Evolutionary conservation across 2,329 filamentous ascomycete species (phyloP).

Genomic region (Phialophora verrucosa): DNA sequence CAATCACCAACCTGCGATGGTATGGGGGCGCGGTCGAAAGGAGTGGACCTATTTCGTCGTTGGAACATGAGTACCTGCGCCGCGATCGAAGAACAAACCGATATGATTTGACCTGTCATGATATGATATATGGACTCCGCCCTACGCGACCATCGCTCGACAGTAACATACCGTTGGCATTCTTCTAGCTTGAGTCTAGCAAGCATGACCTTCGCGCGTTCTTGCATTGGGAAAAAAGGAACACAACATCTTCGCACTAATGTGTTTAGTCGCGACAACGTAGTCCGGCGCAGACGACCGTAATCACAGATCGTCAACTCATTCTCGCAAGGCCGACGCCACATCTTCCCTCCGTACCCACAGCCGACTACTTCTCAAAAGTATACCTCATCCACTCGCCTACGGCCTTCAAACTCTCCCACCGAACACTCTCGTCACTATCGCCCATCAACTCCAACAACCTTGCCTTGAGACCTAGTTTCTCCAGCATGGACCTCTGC

Average conservation of each 20-base stretch:
- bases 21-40: no score
- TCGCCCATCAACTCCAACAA: constrained; percentile 96
- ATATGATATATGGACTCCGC: background rate
- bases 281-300: background rate
- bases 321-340: background rate
- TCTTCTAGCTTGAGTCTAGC: background rate
- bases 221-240: background rate
- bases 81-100: background rate
- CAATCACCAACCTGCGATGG: no score
- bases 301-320: background rate
- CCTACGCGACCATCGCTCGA: background rate
- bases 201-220: background rate
- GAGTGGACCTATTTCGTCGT: background rate
- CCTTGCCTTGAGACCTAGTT: constrained; percentile 79
- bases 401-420: constrained; percentile 88
- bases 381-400: constrained; percentile 77
- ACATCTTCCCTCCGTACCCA: background rate
- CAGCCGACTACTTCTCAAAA: constrained; percentile 55
- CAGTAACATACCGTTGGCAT: background rate
- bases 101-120: background rate
- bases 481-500: constrained; percentile 78
- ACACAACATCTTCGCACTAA: background rate
- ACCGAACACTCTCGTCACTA: constrained; percentile 83
- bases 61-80: background rate
- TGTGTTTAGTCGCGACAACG: background rate